Percentiles rank a stretch among this genome's conserved stretches.
These are phyloP conservation scores for Choanephora cucurbitarum DNA, from an alignment of 371 early-diverging fungal genomes.

Conservation along the genomic window DNA sequence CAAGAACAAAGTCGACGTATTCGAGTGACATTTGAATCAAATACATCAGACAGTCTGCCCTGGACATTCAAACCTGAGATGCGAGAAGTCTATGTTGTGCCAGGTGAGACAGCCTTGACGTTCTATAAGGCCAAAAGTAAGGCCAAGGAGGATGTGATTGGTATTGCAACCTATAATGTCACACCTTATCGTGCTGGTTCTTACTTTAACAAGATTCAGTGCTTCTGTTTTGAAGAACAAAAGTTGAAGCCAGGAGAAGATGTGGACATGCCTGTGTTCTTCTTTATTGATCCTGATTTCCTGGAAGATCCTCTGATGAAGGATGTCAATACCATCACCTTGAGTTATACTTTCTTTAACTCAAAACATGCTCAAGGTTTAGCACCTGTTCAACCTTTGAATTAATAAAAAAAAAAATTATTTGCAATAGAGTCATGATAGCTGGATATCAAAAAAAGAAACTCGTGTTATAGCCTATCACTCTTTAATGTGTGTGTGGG, in stretches of 20 bases:
- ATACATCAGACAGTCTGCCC: conserved; percentile 78
- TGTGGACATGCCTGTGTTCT: conserved; percentile 99
- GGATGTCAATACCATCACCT: conserved; percentile 90
- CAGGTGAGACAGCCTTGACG: conserved; percentile 96
- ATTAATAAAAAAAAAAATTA: background rate
- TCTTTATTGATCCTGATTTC: conserved; percentile 98
- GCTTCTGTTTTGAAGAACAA: conserved; percentile 99
- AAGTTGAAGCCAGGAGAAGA: conserved; percentile 88
- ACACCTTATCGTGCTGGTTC: conserved; percentile 90
- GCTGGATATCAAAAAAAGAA: too few relatives aligned
- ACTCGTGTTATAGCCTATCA: too few relatives aligned
- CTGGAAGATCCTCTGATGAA: conserved; percentile 94
- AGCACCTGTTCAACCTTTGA: conserved; percentile 23
- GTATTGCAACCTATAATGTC: conserved; percentile 97
- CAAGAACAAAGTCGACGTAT: conserved; percentile 63
- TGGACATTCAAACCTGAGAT: conserved; percentile 94
- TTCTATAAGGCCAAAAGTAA: conserved; percentile 96
- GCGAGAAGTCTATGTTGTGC: conserved; percentile 80
- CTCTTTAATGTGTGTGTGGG: too few relatives aligned
- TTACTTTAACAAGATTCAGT: conserved; percentile 98
- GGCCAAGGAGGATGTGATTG: conserved; percentile 89
- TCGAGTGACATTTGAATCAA: conserved; percentile 83
- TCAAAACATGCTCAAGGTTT: conserved; percentile 56
- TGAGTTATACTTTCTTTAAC: conserved; percentile 94
- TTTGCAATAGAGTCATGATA: too few relatives aligned